phyloP scores from a whole-genome alignment of 371 early-diverging fungal genomes.

The Smittium culicis region DNA sequence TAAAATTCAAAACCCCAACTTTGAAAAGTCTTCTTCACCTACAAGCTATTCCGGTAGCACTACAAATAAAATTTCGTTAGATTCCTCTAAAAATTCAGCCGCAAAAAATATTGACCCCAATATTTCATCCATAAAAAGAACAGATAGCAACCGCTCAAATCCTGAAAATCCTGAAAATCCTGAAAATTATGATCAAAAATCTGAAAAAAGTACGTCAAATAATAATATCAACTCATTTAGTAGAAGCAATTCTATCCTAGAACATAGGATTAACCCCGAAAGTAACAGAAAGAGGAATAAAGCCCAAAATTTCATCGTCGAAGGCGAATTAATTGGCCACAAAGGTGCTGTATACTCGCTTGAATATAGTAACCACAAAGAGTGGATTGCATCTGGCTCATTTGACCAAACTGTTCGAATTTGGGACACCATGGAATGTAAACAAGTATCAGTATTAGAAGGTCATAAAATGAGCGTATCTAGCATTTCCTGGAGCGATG shows the following conservation, averaged over 20 bases:
- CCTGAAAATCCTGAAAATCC: background rate
- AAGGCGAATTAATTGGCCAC: constrained; percentile 29
- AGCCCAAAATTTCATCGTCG: constrained; percentile 7
- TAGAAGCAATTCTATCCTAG: background rate
- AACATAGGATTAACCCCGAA: constrained; percentile 7
- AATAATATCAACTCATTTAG: background rate
- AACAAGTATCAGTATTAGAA: constrained; percentile 18
- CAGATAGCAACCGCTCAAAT: background rate
- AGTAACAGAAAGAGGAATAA: constrained; percentile 8
- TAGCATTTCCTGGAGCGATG: constrained; percentile 28
- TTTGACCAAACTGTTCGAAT: constrained; percentile 31
- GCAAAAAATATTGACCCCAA: background rate
- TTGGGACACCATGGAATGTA: constrained; percentile 29
- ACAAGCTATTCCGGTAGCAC: too few species aligned
- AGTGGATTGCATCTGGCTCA: constrained; percentile 27
- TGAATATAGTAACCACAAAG: constrained; percentile 24
- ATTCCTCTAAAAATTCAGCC: too few species aligned
- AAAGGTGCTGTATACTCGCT: constrained; percentile 28
- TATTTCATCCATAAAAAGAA: background rate
- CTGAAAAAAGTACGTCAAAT: background rate
- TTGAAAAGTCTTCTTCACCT: too few species aligned
- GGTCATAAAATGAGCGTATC: constrained; percentile 29
- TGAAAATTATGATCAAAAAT: background rate
- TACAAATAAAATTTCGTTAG: too few species aligned
- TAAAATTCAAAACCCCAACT: too few species aligned